phyloP scores from a whole-genome alignment of 495 filamentous ascomycete genomes.

The Penicillium riverlandense region DNA sequence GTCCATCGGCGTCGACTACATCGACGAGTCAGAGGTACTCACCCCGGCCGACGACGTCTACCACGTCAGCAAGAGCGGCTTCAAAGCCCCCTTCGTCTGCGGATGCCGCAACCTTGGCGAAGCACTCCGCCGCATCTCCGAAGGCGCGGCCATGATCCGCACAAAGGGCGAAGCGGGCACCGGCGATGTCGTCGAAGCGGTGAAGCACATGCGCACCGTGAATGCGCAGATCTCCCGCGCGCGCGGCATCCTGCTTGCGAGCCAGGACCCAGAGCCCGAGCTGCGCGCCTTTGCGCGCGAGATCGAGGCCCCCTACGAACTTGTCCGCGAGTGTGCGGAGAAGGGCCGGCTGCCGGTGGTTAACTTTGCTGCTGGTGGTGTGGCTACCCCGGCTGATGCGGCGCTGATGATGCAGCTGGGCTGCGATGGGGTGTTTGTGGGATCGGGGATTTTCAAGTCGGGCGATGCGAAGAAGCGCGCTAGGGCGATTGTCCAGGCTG shows the following conservation, averaged over 20 bases:
- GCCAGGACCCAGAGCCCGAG: conserved; percentile 63
- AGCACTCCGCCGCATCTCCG: conserved; percentile 82
- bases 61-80: conserved; percentile 86
- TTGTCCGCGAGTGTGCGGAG: conserved; percentile 80
- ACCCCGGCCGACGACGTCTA: conserved; percentile 86
- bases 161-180: conserved; percentile 98
- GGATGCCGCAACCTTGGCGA: conserved; percentile 94
- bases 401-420: conserved; percentile 99
- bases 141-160: conserved; percentile 97
- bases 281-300: conserved; percentile 74
- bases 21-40: conserved; percentile 95
- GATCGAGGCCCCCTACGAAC: conserved; percentile 62
- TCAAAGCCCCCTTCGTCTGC: conserved; percentile 88
- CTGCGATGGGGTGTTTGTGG: conserved; percentile 97
- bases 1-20: conserved; percentile 91
- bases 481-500: conserved; percentile 89
- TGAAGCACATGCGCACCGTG: conserved; percentile 91
- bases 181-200: conserved; percentile 96
- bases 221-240: conserved; percentile 76
- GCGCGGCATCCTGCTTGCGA: conserved; percentile 48
- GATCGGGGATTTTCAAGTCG: conserved; percentile 93
- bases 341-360: conserved; percentile 88
- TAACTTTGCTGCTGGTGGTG: conserved; percentile 96
- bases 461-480: conserved; percentile 84
- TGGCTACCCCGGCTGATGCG: conserved; percentile 94